These are phyloP conservation scores for Heritiera littoralis DNA, from an alignment of 345 rosid genomes.

Conservation along the genomic window DNA sequence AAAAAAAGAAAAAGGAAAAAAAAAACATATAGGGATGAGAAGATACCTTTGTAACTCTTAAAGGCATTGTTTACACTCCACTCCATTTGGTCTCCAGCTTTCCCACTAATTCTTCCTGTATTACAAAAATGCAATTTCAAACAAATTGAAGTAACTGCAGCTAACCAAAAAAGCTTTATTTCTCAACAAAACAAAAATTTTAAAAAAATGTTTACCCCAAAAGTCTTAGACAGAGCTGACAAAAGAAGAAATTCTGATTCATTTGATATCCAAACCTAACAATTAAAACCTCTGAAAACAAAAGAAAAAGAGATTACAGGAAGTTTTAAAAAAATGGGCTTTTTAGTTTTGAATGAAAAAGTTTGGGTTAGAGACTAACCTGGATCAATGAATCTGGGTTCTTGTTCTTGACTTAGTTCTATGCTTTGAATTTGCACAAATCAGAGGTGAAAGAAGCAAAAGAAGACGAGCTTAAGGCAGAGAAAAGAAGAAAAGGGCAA, in stretches of 20 bases:
- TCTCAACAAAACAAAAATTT: not conserved
- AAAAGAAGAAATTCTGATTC: not conserved
- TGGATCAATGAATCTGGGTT: slow-evolving; percentile 7
- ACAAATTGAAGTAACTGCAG: not conserved
- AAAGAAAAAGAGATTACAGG: not conserved
- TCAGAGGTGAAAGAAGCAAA: not conserved
- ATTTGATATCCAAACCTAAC: not conserved
- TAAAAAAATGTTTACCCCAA: not conserved
- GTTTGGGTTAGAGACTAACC: not conserved
- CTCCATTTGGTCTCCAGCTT: slow-evolving; percentile 61
- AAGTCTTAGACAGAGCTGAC: not conserved
- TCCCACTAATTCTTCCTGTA: slow-evolving; percentile 32
- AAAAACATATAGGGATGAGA: not conserved
- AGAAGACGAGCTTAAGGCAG: not conserved
- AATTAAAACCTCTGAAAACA: not conserved
- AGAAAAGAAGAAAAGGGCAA: slow-evolving; percentile 25
- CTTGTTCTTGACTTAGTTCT: slow-evolving; percentile 9
- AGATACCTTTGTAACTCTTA: slow-evolving; percentile 78
- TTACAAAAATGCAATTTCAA: slow-evolving; percentile 5
- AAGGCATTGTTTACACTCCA: slow-evolving; percentile 78
- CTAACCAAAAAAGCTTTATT: not conserved
- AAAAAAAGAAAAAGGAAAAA: too few species aligned
- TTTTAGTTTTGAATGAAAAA: slow-evolving; percentile 6
- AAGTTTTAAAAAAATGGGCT: not conserved
- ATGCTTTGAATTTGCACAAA: slow-evolving; percentile 5